Evolutionary conservation across 441 rosid species (phyloP), one percentile per base, ranked within the genome.

Genomic region (Erysimum cheiri): DNA sequence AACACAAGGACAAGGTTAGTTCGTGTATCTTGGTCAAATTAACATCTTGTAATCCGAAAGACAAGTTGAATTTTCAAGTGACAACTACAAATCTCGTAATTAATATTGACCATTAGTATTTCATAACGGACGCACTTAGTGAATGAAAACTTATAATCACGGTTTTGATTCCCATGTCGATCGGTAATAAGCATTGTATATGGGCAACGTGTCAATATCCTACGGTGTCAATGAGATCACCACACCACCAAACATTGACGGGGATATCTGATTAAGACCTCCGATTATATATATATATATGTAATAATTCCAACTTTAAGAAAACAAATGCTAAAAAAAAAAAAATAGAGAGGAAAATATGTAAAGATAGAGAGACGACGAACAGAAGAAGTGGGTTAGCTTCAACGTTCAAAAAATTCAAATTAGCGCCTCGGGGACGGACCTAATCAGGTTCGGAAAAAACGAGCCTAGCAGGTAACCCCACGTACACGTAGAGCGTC

Each of bases 361-460:
- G 19, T 35, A n/a, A 4, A 46, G 44, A 28, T 29, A 46, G 24
- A 62, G 69, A 67, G 14, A 43, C 39, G 41, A n/a, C n/a, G n/a
- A n/a, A n/a, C n/a, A 44, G 13, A 13, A 50, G 8, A 24, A 39
- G 43, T 40, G 62, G 61, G 71, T 64, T 75, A 54, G 66, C 82
- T 85, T 72, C 87, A 89, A 89, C 96, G 96, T 85, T 89, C 92
- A 35, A 82, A 84, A 81, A 67, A 49, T 89, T 89, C 90, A 89
- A 89, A 89, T 73, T 8, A 8, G 19, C 12, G 96, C 75, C 65
- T 80, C 68, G 90, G 87, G 0, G 3, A 85, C 84, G 66, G 61
- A 82, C 80, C 85, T 73, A 53, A 4, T 15, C 5, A 84, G 87
- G 80, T 78, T 64, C 72, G 86, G 83, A 13, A 7, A 19, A 29